Percentiles rank a stretch among this genome's conserved stretches.
Conservation (phyloP, 192 early-diverging fungal species). For the Backusella australiensis region DNA sequence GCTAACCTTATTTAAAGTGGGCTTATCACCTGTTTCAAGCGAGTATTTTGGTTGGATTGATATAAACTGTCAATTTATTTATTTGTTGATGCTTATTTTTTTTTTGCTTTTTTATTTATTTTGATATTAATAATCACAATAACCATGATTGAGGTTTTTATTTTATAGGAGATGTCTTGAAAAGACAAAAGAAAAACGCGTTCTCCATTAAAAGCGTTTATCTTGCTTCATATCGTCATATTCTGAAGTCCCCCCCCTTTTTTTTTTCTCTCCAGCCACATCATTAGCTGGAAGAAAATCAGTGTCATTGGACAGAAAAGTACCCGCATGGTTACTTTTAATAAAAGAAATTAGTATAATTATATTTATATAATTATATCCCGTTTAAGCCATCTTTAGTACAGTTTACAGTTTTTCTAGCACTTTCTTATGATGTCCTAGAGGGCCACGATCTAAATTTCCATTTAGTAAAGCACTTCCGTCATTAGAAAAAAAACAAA, state of each 20-base stretch:
- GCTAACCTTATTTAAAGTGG: conserved; percentile 46
- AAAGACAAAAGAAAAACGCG: not conserved
- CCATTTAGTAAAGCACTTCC: not conserved
- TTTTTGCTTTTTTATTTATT: not conserved
- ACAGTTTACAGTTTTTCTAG: not conserved
- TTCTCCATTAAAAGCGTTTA: not conserved
- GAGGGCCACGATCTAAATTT: conserved; percentile 1
- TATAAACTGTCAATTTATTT: not conserved
- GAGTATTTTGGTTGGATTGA: conserved; percentile 49
- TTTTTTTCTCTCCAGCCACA: not conserved
- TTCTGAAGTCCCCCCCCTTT: not conserved
- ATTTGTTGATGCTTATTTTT: not conserved
- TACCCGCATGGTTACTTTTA: conserved; percentile 30
- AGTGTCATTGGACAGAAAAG: not conserved
- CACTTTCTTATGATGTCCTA: not conserved
- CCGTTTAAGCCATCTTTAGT: conserved; percentile 4
- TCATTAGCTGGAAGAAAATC: not conserved
- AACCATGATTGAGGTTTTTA: not conserved
- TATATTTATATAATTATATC: not conserved
- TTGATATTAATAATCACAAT: not conserved
- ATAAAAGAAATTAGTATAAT: conserved; percentile 13
- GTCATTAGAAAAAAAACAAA: not conserved
- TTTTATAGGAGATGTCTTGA: not conserved
- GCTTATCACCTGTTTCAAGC: conserved; percentile 51
- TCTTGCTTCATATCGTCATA: not conserved